These are phyloP conservation scores for Stylosanthes scabra DNA, from an alignment of 331 rosid species.

Conservation along the genomic window DNA sequence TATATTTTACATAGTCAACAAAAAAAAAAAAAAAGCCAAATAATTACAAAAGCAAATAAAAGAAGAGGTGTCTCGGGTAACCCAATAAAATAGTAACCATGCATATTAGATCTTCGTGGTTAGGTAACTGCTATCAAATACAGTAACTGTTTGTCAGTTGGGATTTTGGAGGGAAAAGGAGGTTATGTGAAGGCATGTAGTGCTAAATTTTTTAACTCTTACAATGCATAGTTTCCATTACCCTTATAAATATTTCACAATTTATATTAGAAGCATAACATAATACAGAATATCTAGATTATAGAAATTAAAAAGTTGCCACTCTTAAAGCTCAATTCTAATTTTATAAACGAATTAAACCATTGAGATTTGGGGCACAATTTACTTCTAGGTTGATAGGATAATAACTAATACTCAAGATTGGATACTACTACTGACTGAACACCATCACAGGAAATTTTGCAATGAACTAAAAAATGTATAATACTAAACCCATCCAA, in stretches of 20 bases:
- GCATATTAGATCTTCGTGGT: too few species aligned
- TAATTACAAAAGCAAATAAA: not conserved
- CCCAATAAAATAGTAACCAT: too few species aligned
- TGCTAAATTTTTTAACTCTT: too few species aligned
- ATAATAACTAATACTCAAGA: not conserved
- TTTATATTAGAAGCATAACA: not conserved
- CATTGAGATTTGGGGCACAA: not conserved
- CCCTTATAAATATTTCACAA: not conserved
- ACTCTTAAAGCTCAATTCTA: slow-evolving; percentile 2
- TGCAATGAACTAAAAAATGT: not conserved
- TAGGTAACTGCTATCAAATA: too few species aligned
- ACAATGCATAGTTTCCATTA: not conserved
- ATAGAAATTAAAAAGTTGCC: not conserved
- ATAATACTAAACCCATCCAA: not conserved
- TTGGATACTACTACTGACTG: not conserved
- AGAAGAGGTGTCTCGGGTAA: too few species aligned
- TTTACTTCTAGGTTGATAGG: not conserved
- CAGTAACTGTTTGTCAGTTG: too few species aligned
- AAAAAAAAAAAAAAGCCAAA: too few species aligned
- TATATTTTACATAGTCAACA: too few species aligned
- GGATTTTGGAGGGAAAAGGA: too few species aligned
- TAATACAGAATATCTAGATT: not conserved
- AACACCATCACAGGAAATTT: not conserved
- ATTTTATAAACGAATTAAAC: not conserved
- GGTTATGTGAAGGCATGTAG: too few species aligned